Evolutionary conservation across 208 protist species (phyloP).

Genomic region (Leishmania martiniquensis): DNA sequence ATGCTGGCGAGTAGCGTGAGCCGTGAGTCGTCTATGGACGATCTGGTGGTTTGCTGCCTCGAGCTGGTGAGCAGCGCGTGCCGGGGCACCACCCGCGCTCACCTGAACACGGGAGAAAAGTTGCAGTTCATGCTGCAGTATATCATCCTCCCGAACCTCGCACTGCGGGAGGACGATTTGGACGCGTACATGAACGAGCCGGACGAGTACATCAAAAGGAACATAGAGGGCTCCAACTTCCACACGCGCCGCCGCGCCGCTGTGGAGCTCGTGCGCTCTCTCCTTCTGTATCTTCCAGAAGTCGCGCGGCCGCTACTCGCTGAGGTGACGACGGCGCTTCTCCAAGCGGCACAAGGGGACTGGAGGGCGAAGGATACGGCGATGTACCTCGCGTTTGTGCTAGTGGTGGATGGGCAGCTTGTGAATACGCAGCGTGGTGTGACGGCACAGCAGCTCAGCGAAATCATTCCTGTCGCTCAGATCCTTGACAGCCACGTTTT

Average conservation of each 20-base stretch:
- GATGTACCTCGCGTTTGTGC: slow-evolving; percentile 95
- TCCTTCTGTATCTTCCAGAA: slow-evolving; percentile 80
- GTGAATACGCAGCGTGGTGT: slow-evolving; percentile 64
- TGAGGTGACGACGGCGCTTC: slow-evolving; percentile 46
- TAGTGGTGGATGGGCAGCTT: slow-evolving; percentile 81
- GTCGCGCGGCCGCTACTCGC: slow-evolving; percentile 67
- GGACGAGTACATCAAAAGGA: slow-evolving; percentile 96
- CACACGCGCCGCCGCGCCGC: slow-evolving; percentile 93
- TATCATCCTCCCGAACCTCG: slow-evolving; percentile 96
- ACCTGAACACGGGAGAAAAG: slow-evolving; percentile 79
- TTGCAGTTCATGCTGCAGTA: slow-evolving; percentile 89
- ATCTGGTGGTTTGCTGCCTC: slow-evolving; percentile 87
- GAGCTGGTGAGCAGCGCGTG: slow-evolving; percentile 91
- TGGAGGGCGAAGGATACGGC: slow-evolving; percentile 96
- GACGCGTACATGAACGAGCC: slow-evolving; percentile 94
- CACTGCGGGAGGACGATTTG: slow-evolving; percentile 87
- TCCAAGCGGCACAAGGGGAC: slow-evolving; percentile 59
- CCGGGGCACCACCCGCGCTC: slow-evolving; percentile 62
- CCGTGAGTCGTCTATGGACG: slow-evolving; percentile 58
- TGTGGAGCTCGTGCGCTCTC: slow-evolving; percentile 89
- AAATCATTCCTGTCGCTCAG: slow-evolving; percentile 84
- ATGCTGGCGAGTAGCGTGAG: slow-evolving; percentile 76
- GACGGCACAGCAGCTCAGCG: slow-evolving; percentile 51
- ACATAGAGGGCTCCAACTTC: slow-evolving; percentile 97
- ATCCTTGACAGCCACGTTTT: slow-evolving; percentile 91